phyloP scores from a whole-genome alignment of 768 basidiomycete species.

The Naematelia encephala region DNA sequence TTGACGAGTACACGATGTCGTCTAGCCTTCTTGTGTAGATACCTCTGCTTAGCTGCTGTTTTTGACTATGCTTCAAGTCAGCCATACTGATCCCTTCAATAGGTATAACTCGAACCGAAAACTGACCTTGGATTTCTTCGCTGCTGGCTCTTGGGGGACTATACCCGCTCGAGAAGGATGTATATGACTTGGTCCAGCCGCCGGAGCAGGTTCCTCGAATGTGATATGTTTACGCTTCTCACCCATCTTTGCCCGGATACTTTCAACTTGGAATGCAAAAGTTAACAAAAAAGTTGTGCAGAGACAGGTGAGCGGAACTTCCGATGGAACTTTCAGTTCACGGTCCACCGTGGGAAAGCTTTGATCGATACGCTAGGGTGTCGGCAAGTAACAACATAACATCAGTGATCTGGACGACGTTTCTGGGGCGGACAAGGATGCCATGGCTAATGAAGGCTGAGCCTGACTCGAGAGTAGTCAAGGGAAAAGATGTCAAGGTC shows the following conservation, averaged over 20 bases:
- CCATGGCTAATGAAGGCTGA: conserved; percentile 52
- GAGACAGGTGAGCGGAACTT: neutral
- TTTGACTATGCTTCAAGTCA: conserved; percentile 49
- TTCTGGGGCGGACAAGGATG: conserved; percentile 11
- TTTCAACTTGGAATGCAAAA: neutral
- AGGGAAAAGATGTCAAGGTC: conserved; percentile 52
- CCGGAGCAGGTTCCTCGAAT: conserved; percentile 5
- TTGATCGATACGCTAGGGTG: neutral
- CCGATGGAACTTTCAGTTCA: neutral
- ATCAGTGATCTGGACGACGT: neutral
- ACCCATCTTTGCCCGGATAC: conserved; percentile 4
- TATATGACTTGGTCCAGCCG: neutral
- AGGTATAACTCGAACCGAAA: conserved; percentile 1
- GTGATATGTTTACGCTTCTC: conserved; percentile 21
- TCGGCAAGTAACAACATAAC: too few species aligned
- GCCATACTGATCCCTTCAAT: neutral
- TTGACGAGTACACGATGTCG: conserved; percentile 58
- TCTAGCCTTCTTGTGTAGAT: conserved; percentile 69
- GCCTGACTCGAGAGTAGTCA: conserved; percentile 50
- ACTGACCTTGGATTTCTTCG: neutral
- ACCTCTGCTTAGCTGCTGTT: conserved; percentile 69
- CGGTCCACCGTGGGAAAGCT: conserved; percentile 25
- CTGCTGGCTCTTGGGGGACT: neutral
- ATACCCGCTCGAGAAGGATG: conserved; percentile 9
- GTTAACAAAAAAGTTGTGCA: neutral